A percentile compares a stretch with the other conserved stretches of the same genome.
phyloP scores from a whole-genome alignment of 441 rosid genomes.

The Erysimum cheiri region DNA sequence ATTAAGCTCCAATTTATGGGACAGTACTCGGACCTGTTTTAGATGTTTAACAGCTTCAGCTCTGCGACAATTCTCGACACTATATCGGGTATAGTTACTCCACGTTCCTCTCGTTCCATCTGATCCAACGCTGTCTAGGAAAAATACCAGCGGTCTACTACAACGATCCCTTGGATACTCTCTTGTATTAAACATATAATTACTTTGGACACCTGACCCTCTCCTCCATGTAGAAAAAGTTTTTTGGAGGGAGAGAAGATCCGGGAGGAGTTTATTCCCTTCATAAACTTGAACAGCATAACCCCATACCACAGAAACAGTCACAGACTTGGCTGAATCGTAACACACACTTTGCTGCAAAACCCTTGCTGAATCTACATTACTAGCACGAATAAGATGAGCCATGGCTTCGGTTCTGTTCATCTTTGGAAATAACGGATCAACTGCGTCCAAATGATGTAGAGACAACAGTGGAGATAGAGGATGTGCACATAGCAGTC shows the following conservation, averaged over 20 bases:
- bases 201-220: conserved; percentile 48
- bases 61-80: conserved; percentile 54
- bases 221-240: conserved; percentile 83
- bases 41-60: conserved; percentile 52
- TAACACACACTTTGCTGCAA: conserved; percentile 92
- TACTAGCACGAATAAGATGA: conserved; percentile 64
- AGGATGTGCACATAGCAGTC: conserved; percentile 82
- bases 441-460: conserved; percentile 85
- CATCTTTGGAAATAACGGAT: conserved; percentile 74
- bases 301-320: conserved; percentile 85
- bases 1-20: conserved; percentile 54
- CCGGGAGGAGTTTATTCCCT: conserved; percentile 76
- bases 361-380: conserved; percentile 66
- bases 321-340: conserved; percentile 55
- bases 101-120: conserved; percentile 49
- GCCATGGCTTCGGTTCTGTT: conserved; percentile 56
- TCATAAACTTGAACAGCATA: conserved; percentile 80
- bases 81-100: conserved; percentile 62
- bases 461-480: conserved; percentile 76
- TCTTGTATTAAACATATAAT: conserved; percentile 72
- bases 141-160: conserved; percentile 66
- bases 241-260: conserved; percentile 66
- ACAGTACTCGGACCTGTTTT: conserved; percentile 52
- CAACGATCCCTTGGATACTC: conserved; percentile 76
- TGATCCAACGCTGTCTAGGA: conserved; percentile 55